Percentiles rank a stretch among this genome's conserved stretches.
These are phyloP conservation scores for Austroboletus novae-zelandiae DNA, from an alignment of 1,284 basidiomycete species.

Conservation along the genomic window DNA sequence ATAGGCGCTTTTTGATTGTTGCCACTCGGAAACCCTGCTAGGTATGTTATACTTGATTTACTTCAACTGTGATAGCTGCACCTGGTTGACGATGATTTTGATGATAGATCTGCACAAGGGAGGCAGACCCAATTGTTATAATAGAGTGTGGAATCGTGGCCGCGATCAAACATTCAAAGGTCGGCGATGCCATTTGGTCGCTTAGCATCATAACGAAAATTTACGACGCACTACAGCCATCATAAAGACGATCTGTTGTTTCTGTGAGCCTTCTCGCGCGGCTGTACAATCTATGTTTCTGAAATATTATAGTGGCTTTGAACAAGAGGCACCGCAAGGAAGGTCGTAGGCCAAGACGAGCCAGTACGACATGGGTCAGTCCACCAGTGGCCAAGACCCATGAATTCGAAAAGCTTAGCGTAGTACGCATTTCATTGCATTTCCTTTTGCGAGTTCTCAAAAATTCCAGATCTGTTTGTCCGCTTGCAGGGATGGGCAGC, in stretches of 20 bases:
- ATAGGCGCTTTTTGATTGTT: conserved; percentile 31
- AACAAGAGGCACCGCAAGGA: not conserved
- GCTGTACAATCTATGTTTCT: not conserved
- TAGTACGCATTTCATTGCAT: conserved; percentile 11
- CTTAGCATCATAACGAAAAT: not conserved
- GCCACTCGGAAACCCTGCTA: conserved; percentile 30
- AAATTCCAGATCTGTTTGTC: conserved; percentile 28
- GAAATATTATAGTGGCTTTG: conserved; percentile 10
- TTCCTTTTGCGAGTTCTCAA: not conserved
- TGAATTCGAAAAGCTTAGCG: conserved; percentile 14
- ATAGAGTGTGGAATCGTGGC: conserved; percentile 15
- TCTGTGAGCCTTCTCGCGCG: conserved; percentile 12
- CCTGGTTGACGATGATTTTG: not conserved
- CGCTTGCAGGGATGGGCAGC: conserved; percentile 26
- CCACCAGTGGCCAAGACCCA: conserved; percentile 6
- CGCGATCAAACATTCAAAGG: conserved; percentile 21
- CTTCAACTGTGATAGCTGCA: too few relatives aligned
- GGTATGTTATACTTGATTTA: conserved; percentile 11
- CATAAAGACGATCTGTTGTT: not conserved
- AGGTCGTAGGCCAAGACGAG: not conserved
- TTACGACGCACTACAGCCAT: conserved; percentile 4
- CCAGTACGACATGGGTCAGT: conserved; percentile 2
- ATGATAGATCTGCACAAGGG: conserved; percentile 19
- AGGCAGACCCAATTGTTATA: conserved; percentile 14
- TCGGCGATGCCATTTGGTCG: not conserved